Evolutionary conservation across 108 stramenopile species (phyloP), one percentile per base, ranked within the genome.

Genomic region (Cyclotella atomus): DNA sequence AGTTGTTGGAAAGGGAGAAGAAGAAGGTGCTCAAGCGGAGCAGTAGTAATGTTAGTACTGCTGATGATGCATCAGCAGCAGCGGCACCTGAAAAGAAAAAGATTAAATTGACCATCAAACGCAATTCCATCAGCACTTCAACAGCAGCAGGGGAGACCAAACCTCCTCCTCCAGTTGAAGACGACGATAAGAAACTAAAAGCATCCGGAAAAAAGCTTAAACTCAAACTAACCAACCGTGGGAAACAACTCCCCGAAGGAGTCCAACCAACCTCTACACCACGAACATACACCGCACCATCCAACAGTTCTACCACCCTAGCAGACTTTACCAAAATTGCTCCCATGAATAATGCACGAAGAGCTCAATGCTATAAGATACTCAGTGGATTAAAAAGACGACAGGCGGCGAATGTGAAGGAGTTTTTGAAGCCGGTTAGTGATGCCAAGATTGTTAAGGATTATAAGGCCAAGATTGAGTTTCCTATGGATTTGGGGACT

Each of bases 401-500:
- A 30, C 77, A 91, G 38, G 32, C 64, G 9, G 46, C 76, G 25
- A 79, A 83, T 38, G 77, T 84, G 28, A 69, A 49, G 9, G 88
- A 76, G 82, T 95, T 95, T 67, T 47, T 87, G 25, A 82, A 91
- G 29, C 94, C 91, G 14, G 86, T 95, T 17, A 72, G 73, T 24
- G 94, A 95, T 73, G 81, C 88, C 34, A 78, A 66, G 23, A 75
- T 95, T 32, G 75, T 95, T 10, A 84, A 87, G 36, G 90, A 92
- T 65, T 95, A 95, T 65, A 82, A 69, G 59, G 85, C 84, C 33
- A 95, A 91, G 66, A 91, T 95, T 68, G 44, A 63, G 43, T 52
- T 84, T 73, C 94, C 94, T 12, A 89, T 91, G 83, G 91, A 92
- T 69, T 55, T 95, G 71, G 81, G 81, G 16, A 85, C 87, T 0